These are phyloP conservation scores for Aspergillus fumigatus DNA, from an alignment of 2,329 filamentous ascomycete genomes.

Conservation along the genomic window DNA sequence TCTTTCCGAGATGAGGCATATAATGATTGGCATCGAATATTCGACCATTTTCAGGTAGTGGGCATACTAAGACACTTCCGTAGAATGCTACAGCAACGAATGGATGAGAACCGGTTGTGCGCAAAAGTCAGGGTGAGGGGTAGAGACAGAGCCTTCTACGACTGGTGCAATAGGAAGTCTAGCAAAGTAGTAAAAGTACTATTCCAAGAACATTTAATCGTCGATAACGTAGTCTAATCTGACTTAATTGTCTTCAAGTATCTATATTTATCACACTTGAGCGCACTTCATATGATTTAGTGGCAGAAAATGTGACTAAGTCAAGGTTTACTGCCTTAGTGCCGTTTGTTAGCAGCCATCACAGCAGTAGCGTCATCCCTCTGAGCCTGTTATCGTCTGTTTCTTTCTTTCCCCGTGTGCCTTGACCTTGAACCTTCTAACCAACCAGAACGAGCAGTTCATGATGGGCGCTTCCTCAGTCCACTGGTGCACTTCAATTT, in stretches of 20 bases:
- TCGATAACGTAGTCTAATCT: not conserved
- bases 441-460: conserved; percentile 3
- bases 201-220: conserved; percentile 7
- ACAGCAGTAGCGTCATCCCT: conserved; percentile 14
- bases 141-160: not conserved
- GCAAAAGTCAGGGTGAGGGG: not conserved
- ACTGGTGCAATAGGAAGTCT: no score
- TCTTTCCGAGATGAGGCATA: not conserved
- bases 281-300: not conserved
- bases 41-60: not conserved
- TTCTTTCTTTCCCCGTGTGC: conserved; percentile 3
- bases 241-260: conserved; percentile 1
- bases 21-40: not conserved
- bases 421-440: not conserved
- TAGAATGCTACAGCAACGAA: not conserved
- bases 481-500: conserved; percentile 10
- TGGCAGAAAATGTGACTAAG: conserved; percentile 9
- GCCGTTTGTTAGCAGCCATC: conserved; percentile 7
- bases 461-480: conserved; percentile 5
- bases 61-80: no score
- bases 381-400: conserved; percentile 7
- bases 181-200: no score
- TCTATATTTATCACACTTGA: conserved; percentile 5
- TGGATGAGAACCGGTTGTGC: not conserved
- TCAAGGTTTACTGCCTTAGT: conserved; percentile 12